Evolutionary conservation across 345 rosid genomes (phyloP).

Genomic region (Melastoma malabathricum): DNA sequence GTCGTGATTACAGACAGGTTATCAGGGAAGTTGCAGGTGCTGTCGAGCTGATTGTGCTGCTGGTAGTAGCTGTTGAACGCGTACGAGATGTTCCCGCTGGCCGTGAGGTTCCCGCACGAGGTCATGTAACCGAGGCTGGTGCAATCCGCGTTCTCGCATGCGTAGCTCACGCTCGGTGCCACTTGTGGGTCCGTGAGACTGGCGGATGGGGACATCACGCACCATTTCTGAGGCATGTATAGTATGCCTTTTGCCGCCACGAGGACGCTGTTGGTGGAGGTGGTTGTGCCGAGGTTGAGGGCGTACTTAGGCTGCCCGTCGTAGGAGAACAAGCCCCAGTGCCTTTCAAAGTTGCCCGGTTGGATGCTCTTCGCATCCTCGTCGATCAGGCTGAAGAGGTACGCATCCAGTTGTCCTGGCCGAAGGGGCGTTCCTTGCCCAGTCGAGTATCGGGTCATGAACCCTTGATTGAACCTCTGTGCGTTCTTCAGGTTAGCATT

Average conservation of each 20-base stretch:
- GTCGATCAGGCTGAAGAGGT: slow-evolving; percentile 67
- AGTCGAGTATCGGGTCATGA: slow-evolving; percentile 43
- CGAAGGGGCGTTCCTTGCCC: slow-evolving; percentile 84
- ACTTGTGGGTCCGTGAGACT: slow-evolving; percentile 57
- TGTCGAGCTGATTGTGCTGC: slow-evolving; percentile 51
- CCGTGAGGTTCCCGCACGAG: slow-evolving; percentile 50
- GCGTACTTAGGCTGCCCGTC: slow-evolving; percentile 61
- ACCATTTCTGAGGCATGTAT: slow-evolving; percentile 61
- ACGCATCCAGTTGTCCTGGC: slow-evolving; percentile 53
- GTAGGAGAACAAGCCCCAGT: slow-evolving; percentile 74
- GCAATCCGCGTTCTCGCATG: slow-evolving; percentile 73
- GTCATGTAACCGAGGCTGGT: slow-evolving; percentile 78
- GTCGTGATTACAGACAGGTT: slow-evolving; percentile 49
- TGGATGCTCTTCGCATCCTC: slow-evolving; percentile 74
- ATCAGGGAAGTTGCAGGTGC: slow-evolving; percentile 61
- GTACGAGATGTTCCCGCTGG: slow-evolving; percentile 55
- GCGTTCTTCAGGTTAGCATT: slow-evolving; percentile 60
- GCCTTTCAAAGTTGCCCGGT: slow-evolving; percentile 91
- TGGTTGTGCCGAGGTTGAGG: slow-evolving; percentile 71
- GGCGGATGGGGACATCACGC: slow-evolving; percentile 58
- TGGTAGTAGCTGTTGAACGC: slow-evolving; percentile 92
- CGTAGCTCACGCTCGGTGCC: slow-evolving; percentile 61
- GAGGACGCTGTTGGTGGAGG: slow-evolving; percentile 29
- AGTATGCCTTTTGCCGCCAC: slow-evolving; percentile 42
- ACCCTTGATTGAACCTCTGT: slow-evolving; percentile 83